Evolutionary conservation across 116 monocot species (phyloP).

Genomic region (Cymodocea nodosa): DNA sequence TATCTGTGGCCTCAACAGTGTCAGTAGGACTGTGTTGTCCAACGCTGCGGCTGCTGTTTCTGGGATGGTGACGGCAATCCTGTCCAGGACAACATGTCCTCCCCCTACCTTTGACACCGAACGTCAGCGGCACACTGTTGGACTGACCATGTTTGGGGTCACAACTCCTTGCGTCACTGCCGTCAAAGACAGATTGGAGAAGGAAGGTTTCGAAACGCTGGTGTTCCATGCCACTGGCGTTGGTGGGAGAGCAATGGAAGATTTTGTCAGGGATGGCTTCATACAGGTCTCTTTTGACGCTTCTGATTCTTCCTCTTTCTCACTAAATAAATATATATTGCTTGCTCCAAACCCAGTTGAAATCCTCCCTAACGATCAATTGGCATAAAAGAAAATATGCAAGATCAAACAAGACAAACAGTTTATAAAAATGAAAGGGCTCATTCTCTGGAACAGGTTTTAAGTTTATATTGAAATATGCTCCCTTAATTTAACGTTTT

Average conservation of each 20-base stretch:
- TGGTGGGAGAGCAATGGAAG: slow-evolving; percentile 93
- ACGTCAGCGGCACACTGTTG: slow-evolving; percentile 48
- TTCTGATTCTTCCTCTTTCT: too few species aligned
- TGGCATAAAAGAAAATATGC: too few species aligned
- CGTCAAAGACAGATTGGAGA: slow-evolving; percentile 43
- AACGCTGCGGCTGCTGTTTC: slow-evolving; percentile 72
- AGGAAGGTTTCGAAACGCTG: slow-evolving; percentile 73
- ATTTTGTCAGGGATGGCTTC: slow-evolving; percentile 67
- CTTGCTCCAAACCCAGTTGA: too few species aligned
- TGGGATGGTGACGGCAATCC: slow-evolving; percentile 59
- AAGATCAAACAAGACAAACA: too few species aligned
- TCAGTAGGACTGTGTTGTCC: slow-evolving; percentile 52
- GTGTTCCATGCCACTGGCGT: slow-evolving; percentile 92
- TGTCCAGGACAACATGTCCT: background rate
- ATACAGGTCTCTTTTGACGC: slow-evolving; percentile 43
- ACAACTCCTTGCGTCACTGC: slow-evolving; percentile 71
- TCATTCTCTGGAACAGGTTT: too few species aligned
- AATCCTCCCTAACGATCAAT: too few species aligned
- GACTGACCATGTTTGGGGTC: slow-evolving; percentile 95
- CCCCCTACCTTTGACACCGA: slow-evolving; percentile 14
- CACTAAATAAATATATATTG: too few species aligned
- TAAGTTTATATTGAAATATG: too few species aligned
- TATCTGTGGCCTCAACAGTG: slow-evolving; percentile 67
- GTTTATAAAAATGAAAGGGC: too few species aligned
- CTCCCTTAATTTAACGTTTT: too few species aligned